Conservation (phyloP, 805 yeast genomes). For the Vanderwaltozyma verrucispora region DNA sequence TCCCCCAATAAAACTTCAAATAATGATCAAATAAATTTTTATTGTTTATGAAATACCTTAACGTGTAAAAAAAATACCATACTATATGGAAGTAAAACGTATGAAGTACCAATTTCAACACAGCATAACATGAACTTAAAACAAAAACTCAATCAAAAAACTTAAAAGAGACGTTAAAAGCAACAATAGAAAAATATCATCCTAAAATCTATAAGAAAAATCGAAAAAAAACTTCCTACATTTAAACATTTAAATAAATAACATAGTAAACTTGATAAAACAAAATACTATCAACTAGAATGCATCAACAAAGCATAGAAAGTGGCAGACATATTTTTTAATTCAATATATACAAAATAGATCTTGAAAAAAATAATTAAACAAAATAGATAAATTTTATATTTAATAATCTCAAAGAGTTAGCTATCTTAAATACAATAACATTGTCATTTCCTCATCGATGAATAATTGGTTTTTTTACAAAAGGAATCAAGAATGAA, state of each 20-base stretch:
- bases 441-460: background rate
- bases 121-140: slow-evolving; percentile 15
- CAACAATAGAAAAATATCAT: background rate
- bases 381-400: too few relatives aligned
- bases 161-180: slow-evolving; percentile 2
- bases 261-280: too few relatives aligned
- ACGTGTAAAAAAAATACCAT: slow-evolving; percentile 9
- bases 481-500: background rate
- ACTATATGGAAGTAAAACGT: slow-evolving; percentile 25
- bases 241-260: too few relatives aligned
- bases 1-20: background rate
- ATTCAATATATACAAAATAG: too few relatives aligned
- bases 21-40: background rate
- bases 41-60: slow-evolving; percentile 11
- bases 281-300: too few relatives aligned
- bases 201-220: background rate
- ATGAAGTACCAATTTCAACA: slow-evolving; percentile 12
- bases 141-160: slow-evolving; percentile 4
- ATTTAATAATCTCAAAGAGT: too few relatives aligned
- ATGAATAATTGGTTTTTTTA: background rate
- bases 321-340: too few relatives aligned
- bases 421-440: too few relatives aligned
- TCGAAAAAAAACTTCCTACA: too few relatives aligned
- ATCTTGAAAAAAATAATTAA: too few relatives aligned
- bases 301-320: too few relatives aligned